phyloP scores from a whole-genome alignment of 208 protist species.

The Strigomonas culicis region DNA sequence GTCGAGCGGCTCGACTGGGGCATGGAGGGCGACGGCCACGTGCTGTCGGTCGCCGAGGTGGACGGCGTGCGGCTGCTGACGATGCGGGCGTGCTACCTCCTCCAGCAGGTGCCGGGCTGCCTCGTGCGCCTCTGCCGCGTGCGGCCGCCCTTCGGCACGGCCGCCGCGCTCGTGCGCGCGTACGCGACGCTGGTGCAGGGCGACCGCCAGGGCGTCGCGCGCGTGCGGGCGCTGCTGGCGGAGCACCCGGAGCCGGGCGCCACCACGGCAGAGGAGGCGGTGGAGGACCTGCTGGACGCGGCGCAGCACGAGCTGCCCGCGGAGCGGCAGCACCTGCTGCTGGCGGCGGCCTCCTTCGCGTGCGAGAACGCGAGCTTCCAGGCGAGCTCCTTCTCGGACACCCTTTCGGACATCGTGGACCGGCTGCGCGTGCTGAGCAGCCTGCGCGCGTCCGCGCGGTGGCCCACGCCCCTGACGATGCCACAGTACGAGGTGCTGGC shows the following conservation, averaged over 20 bases:
- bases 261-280: constrained; percentile 1
- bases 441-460: constrained; percentile 22
- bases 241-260: not conserved
- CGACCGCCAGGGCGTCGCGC: not conserved
- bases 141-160: constrained; percentile 27
- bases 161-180: constrained; percentile 22
- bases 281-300: constrained; percentile 33
- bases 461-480: constrained; percentile 25
- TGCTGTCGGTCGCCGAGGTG: constrained; percentile 21
- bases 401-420: constrained; percentile 24
- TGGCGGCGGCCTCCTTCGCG: constrained; percentile 34
- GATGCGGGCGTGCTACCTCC: constrained; percentile 22
- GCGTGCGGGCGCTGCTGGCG: constrained; percentile 2
- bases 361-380: constrained; percentile 8
- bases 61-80: constrained; percentile 38
- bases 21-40: constrained; percentile 29
- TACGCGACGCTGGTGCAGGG: constrained; percentile 13
- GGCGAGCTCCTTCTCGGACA: not conserved
- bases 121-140: constrained; percentile 24
- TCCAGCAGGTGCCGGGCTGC: constrained; percentile 24
- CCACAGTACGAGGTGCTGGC: constrained; percentile 19
- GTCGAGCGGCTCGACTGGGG: constrained; percentile 41
- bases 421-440: constrained; percentile 34
- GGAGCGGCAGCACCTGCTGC: constrained; percentile 35
- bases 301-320: constrained; percentile 30